These are phyloP conservation scores for Trichomonas vaginalis DNA, from an alignment of 208 protist genomes.

Conservation along the genomic window DNA sequence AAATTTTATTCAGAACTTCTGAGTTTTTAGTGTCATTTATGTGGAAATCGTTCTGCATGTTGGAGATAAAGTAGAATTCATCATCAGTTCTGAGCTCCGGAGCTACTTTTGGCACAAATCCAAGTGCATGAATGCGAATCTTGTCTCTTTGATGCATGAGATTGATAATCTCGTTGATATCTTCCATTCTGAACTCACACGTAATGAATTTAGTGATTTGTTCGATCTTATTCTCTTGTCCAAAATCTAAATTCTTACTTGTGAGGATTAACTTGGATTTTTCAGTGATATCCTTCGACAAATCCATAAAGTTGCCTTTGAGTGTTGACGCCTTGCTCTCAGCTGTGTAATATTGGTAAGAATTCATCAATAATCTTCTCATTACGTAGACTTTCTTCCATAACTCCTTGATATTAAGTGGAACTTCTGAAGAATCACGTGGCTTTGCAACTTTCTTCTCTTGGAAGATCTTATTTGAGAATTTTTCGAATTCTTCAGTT, in stretches of 20 bases:
- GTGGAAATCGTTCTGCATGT: background rate
- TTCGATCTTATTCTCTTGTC: background rate
- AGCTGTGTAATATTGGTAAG: background rate
- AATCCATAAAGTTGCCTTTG: background rate
- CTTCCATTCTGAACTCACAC: background rate
- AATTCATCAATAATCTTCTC: background rate
- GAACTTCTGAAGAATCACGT: background rate
- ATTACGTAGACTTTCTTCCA: background rate
- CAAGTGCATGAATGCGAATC: background rate
- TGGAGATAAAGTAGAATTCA: background rate
- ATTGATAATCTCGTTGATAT: background rate
- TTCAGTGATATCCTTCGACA: background rate
- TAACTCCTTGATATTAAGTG: background rate
- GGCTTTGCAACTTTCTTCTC: background rate
- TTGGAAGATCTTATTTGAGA: background rate
- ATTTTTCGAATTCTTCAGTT: background rate
- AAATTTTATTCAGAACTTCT: background rate
- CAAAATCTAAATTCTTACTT: background rate
- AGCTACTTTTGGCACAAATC: background rate
- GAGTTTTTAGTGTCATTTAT: background rate
- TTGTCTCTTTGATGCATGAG: background rate
- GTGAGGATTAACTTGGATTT: background rate
- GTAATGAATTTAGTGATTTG: background rate
- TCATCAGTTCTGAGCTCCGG: background rate
- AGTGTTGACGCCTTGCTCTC: background rate